Base-by-base conservation (phyloP, 768 basidiomycete genomes). In the Macrolepiota albuminosa region DNA sequence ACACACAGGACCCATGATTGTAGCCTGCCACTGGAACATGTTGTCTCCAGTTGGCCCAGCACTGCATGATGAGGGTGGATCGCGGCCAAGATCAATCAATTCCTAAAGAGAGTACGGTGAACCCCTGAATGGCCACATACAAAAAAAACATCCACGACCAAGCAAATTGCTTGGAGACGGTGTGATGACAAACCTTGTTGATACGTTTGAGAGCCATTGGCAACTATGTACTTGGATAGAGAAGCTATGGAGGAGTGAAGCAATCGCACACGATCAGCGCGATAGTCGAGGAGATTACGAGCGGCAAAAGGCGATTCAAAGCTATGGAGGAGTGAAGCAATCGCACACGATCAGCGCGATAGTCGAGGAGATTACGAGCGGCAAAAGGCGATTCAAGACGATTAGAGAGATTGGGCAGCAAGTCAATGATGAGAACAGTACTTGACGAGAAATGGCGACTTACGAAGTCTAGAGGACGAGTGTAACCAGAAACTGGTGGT, bases 1-100 rank as follows among this genome's bases (percentile, higher is more conserved):
- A 81, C 95, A 74, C 70, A 96, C 95, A 60, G 96, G 96, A 46
- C 96, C 96, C 96, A 98, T 98, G 74, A 98, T 98, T 66, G 96
- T 98, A 62, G 96, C 96, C 75, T 98, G 95, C 96, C 95, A 98
- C 73, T 94, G 88, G 82, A 98, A 99, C 87, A 98, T 88, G 78
- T 98, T 95, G 72, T 98, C 95, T 56, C 93, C 93, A 61, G 90
- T 94, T 47, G 97, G 97, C 56, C 97, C 97, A 68, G 97, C 97
- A 69, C 93, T 95, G 88, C 97, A 99, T 59, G 97, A 98, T 56
- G 95, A 95, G 67, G 97, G 97, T 75, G 97, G 97, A 82, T 99
- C 97, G 72, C 95, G 95, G 57, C 95, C 95, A 75, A 99, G 95
- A 82, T 99, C 97, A 75, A 92, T 83, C 83, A 98, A 86, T 87